Evolutionary conservation across 345 rosid species (phyloP), one percentile per base, ranked within the genome.

Genomic region (Eucalyptus erythrocorys): DNA sequence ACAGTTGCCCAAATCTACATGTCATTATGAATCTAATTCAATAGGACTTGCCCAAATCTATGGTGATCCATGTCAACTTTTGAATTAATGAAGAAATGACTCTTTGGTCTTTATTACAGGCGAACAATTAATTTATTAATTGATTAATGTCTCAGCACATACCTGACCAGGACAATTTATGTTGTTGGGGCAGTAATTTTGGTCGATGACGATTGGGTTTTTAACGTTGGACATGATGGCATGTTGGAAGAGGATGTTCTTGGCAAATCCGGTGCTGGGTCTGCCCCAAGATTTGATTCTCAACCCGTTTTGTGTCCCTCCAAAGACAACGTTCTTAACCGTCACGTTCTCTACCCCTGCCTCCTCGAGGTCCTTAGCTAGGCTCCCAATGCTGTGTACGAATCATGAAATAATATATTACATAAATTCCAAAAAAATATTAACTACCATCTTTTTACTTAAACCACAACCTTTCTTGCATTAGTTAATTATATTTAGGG

Each of bases 271-370:
- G 32, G 34, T 91, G 89, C 96, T 96, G 6, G 92, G 87, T 89
- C 93, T 94, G 1, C 90, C 96, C 98, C 99, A 95, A 21, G 97
- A 90, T 88, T 96, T 96, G 51, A 96, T 96, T 87, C 99, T 90
- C 37, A 94, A 90, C 42, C 98, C 97, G 50, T 95, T 94, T 19
- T 88, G n/a, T 3, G 99, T 94, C 10, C 91, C 92, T 15, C 49
- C 89, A 71, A 95, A 91, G 57, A 71, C 87, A 3, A 91, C 94
- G 50, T 87, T 87, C 88, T 88, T 93, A 84, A 95, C 92, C 0
- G 93, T 94, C 88, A 95, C 96, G 80, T 96, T 93, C 81, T 93
- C 88, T 5, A 96, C 96, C 3, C 98, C 97, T 8, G 89, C 87
- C 87, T 96, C 97, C n/a, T 92, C 86, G 6, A 87, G 68, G 51